phyloP scores from a whole-genome alignment of 2,329 filamentous ascomycete genomes.

The Dothistroma septosporum region DNA sequence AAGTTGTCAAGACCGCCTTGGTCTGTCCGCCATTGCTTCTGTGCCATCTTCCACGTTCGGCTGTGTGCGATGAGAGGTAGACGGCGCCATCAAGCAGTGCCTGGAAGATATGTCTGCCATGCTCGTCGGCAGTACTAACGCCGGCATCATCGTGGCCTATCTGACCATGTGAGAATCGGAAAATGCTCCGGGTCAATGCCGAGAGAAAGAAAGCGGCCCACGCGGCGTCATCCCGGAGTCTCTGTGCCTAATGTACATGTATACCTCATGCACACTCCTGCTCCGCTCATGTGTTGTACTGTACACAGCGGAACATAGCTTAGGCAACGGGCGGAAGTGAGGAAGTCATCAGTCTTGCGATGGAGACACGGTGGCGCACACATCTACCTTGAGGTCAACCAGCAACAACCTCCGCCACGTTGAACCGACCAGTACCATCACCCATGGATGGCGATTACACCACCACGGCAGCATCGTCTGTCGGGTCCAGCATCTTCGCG shows the following conservation, averaged over 20 bases:
- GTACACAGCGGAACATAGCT: not conserved
- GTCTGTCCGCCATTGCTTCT: constrained; percentile 37
- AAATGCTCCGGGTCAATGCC: not conserved
- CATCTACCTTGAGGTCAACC: not conserved
- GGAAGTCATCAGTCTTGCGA: not conserved
- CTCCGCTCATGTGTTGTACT: not conserved
- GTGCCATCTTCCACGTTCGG: not conserved
- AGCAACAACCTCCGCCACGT: not conserved
- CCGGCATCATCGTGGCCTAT: not conserved
- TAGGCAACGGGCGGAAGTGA: not conserved
- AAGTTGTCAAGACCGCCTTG: constrained; percentile 44
- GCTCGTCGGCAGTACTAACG: not conserved
- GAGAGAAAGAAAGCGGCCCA: not conserved
- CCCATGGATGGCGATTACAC: constrained; percentile 7
- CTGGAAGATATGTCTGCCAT: not conserved
- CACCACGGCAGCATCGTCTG: constrained; percentile 52
- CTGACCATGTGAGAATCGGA: not conserved
- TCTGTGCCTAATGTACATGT: not conserved
- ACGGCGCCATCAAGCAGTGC: not conserved
- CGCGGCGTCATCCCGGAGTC: not conserved
- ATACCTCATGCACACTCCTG: not conserved
- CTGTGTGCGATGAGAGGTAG: not conserved
- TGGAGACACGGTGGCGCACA: not conserved
- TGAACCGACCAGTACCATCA: not conserved
- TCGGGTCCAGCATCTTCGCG: constrained; percentile 77